A percentile compares a stretch with the other conserved stretches of the same genome.
Conservation (phyloP, 2,329 filamentous ascomycete genomes). For the Aspergillus alliaceus region DNA sequence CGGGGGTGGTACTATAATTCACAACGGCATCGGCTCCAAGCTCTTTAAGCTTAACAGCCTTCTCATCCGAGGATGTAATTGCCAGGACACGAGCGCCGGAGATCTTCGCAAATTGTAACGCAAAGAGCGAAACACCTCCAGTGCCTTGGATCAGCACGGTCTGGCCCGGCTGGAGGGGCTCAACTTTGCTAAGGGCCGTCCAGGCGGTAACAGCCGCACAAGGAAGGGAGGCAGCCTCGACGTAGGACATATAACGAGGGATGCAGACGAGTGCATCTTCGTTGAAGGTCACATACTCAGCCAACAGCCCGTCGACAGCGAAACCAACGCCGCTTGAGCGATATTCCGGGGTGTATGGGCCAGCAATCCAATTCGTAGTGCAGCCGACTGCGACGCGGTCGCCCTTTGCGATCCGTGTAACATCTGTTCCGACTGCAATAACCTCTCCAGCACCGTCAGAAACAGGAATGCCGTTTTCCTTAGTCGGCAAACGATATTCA, state of each 20-base stretch:
- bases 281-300: background rate
- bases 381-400: background rate
- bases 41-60: slow-evolving; percentile 48
- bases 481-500: background rate
- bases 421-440: background rate
- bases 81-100: slow-evolving; percentile 34
- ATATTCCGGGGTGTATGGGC: background rate
- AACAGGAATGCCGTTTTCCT: background rate
- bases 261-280: background rate
- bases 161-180: slow-evolving; percentile 46
- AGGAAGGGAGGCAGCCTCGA: background rate
- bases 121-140: slow-evolving; percentile 56
- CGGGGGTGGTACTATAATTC: slow-evolving; percentile 55
- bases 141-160: slow-evolving; percentile 58
- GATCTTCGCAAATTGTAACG: slow-evolving; percentile 39
- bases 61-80: slow-evolving; percentile 55
- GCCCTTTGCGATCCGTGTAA: background rate
- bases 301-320: background rate
- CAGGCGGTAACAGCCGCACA: slow-evolving; percentile 3
- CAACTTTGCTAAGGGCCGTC: slow-evolving; percentile 20
- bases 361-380: background rate
- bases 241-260: background rate
- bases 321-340: background rate
- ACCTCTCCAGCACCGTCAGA: slow-evolving; percentile 2
- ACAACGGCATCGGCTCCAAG: slow-evolving; percentile 56